phyloP scores from a whole-genome alignment of 139 green algal species.

The Closterium sp. region DNA sequence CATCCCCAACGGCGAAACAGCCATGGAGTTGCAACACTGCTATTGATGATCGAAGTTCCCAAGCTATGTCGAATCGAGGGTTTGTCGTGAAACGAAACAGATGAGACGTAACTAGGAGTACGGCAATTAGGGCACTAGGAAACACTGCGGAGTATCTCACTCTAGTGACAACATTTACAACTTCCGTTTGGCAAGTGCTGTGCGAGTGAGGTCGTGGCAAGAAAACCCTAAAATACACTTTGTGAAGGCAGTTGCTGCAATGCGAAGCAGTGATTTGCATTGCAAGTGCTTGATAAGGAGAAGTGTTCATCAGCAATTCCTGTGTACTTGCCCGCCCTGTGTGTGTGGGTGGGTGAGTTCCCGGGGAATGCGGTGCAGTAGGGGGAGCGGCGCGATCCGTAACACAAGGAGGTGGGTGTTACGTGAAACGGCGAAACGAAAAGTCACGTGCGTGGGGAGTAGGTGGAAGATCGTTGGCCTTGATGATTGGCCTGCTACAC shows the following conservation, averaged over 20 bases:
- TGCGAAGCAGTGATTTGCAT: too few relatives aligned
- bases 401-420: not conserved
- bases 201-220: not conserved
- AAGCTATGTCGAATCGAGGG: not conserved
- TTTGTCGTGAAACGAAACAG: not conserved
- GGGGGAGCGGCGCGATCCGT: not conserved
- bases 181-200: not conserved
- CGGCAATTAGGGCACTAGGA: too few relatives aligned
- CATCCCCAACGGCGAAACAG: not conserved
- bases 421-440: not conserved
- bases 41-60: not conserved
- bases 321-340: too few relatives aligned
- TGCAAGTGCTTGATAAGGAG: not conserved
- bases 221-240: not conserved
- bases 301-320: not conserved
- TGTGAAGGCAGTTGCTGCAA: not conserved
- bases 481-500: not conserved
- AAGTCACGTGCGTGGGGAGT: not conserved
- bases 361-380: not conserved
- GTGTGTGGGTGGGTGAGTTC: too few relatives aligned
- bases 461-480: not conserved
- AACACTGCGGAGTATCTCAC: not conserved
- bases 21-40: not conserved
- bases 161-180: not conserved
- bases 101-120: not conserved